Evolutionary conservation across 805 yeast species (phyloP), one percentile per base, ranked within the genome.

Genomic region (Kregervanrija fluxuum): DNA sequence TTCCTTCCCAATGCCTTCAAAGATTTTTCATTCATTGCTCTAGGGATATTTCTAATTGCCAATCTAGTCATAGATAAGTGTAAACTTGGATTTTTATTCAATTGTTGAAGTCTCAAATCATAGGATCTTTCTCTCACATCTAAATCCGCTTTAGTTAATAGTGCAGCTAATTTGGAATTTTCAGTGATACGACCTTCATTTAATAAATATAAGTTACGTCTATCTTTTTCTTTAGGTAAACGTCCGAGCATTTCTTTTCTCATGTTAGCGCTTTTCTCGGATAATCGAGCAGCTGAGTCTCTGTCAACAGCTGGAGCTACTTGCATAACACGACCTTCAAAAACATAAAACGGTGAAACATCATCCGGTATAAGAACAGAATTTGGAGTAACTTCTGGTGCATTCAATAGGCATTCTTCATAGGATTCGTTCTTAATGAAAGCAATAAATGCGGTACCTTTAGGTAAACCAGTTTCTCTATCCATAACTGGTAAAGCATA

Each of bases 401-500:
- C 96, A 55, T 79, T 74, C 4, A 71, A 70, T 33, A 90, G 60
- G 66, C 97, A 90, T 43, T 75, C 73, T 31, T 73, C 72, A 55
- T 79, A 85, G 3, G 84, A 77, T 4, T 73, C 79, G 43, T 76
- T 77, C 16, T 73, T 68, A 41, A 62, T 64, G 60, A 93, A 93
- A 0, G 96, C 95, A 37, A 93, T 95, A 61, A 93, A 93, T 0
- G 96, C 99, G 1, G 96, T 84, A 50, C 99, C 99, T 61, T 75
- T 85, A 11, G 98, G 91, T 48, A 86, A 68, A 5, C 95, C 95
- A 2, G 95, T 81, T 44, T 72, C 83, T 57, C 72, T 85, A 58
- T 93, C 99, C 50, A 83, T 71, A 11, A 93, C 99, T 0, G 98
- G 96, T 38, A 93, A 72, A 1, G 99, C 99, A 61, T 89, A 93